phyloP scores from a whole-genome alignment of 2,329 filamentous ascomycete genomes.

The Amphichorda felina region DNA sequence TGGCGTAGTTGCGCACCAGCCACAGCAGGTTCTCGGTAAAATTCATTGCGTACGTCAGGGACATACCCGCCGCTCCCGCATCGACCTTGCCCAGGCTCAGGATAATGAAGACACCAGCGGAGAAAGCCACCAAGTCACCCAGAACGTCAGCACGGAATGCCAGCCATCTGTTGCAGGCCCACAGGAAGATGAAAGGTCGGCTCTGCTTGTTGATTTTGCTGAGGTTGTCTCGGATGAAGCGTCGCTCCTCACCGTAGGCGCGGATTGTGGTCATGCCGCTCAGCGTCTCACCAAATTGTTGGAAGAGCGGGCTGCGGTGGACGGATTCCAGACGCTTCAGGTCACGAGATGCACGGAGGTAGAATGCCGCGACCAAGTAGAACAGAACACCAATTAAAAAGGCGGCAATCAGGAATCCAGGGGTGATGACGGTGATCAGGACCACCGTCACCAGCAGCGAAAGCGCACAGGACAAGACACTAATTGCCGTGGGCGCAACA shows the following conservation, averaged over 20 bases:
- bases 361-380: conserved; percentile 73
- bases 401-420: conserved; percentile 78
- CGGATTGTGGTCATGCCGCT: conserved; percentile 93
- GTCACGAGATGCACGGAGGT: conserved; percentile 85
- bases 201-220: conserved; percentile 79
- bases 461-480: conserved; percentile 51
- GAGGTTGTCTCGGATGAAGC: conserved; percentile 89
- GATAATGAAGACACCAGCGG: conserved; percentile 84
- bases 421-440: conserved; percentile 80
- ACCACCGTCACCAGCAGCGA: conserved; percentile 73
- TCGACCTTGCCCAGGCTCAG: conserved; percentile 73
- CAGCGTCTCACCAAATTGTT: conserved; percentile 94
- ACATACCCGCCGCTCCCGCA: conserved; percentile 83
- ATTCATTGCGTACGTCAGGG: conserved; percentile 88
- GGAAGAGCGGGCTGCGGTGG: conserved; percentile 87
- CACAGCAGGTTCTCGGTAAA: conserved; percentile 96
- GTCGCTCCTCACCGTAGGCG: conserved; percentile 85
- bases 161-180: conserved; percentile 95
- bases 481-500: conserved; percentile 82
- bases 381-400: conserved; percentile 78
- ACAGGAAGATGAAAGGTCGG: conserved; percentile 89
- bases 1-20: conserved; percentile 86
- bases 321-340: conserved; percentile 91
- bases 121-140: conserved; percentile 87
- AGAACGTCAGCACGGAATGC: conserved; percentile 83